These are phyloP conservation scores for Oryza rufipogon DNA, from an alignment of 176 grass and related monocot species.

Conservation along the genomic window DNA sequence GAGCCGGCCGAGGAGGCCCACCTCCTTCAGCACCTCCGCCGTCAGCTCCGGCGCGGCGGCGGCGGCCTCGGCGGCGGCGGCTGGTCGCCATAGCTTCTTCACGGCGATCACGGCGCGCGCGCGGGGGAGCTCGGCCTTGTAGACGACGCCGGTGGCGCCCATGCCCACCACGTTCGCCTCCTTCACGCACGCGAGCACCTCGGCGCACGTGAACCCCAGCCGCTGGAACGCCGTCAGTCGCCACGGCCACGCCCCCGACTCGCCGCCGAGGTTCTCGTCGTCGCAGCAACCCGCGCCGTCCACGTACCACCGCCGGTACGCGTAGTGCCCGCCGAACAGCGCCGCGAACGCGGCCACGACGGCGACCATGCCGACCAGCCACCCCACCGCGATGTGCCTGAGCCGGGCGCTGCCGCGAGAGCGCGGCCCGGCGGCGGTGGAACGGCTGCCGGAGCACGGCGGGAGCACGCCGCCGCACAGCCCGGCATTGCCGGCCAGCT, in stretches of 20 bases:
- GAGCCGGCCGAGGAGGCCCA: constrained; percentile 68
- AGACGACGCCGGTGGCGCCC: constrained; percentile 88
- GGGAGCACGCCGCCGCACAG: constrained; percentile 83
- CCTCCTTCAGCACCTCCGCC: constrained; percentile 70
- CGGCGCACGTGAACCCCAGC: constrained; percentile 68
- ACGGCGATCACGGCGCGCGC: constrained; percentile 65
- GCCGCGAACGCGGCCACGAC: constrained; percentile 44
- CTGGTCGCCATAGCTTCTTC: constrained; percentile 82
- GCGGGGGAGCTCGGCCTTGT: constrained; percentile 75
- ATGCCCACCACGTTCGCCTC: constrained; percentile 93
- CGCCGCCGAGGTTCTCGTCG: constrained; percentile 31
- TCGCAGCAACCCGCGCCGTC: constrained; percentile 47
- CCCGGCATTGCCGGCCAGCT: constrained; percentile 75
- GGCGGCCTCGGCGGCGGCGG: constrained; percentile 26
- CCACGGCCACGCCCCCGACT: constrained; percentile 66
- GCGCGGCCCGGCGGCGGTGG: constrained; percentile 20
- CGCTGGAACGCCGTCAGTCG: constrained; percentile 84
- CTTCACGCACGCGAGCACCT: constrained; percentile 89
- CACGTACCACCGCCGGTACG: constrained; percentile 72
- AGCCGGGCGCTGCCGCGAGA: constrained; percentile 43
- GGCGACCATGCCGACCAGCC: constrained; percentile 58
- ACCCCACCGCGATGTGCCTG: constrained; percentile 54
- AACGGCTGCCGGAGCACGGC: constrained; percentile 49
- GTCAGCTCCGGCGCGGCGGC: constrained; percentile 5
- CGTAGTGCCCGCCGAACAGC: constrained; percentile 53